These are phyloP conservation scores for Breynia disticha DNA, from an alignment of 441 rosid genomes.

Conservation along the genomic window DNA sequence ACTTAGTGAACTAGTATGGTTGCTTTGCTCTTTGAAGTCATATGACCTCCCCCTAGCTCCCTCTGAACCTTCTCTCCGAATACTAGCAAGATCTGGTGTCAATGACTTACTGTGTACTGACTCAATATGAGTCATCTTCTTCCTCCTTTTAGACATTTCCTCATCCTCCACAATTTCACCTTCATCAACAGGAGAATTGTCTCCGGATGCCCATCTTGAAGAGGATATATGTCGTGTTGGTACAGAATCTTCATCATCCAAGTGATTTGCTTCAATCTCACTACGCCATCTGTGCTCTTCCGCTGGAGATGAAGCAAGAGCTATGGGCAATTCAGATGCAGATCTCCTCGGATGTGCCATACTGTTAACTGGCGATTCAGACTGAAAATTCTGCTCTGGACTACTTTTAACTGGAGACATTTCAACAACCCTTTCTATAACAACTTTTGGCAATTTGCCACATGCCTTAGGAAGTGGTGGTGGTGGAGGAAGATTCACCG, in stretches of 20 bases:
- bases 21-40: slow-evolving; percentile 21
- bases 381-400: slow-evolving; percentile 17
- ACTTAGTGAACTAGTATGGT: slow-evolving; percentile 9
- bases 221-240: slow-evolving; percentile 37
- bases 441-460: slow-evolving; percentile 32
- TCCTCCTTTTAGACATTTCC: slow-evolving; percentile 16
- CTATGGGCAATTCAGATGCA: slow-evolving; percentile 28
- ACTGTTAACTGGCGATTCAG: slow-evolving; percentile 27
- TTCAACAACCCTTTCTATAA: slow-evolving; percentile 29
- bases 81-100: slow-evolving; percentile 41
- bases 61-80: slow-evolving; percentile 23
- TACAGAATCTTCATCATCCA: slow-evolving; percentile 31
- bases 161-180: too few species aligned
- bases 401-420: slow-evolving; percentile 31
- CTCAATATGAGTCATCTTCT: slow-evolving; percentile 20
- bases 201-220: slow-evolving; percentile 66
- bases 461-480: slow-evolving; percentile 46
- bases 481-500: slow-evolving; percentile 45
- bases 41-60: slow-evolving; percentile 17
- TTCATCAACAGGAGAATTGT: slow-evolving; percentile 44
- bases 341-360: slow-evolving; percentile 22
- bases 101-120: slow-evolving; percentile 11
- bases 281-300: slow-evolving; percentile 7
- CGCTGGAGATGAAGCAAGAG: slow-evolving; percentile 6
- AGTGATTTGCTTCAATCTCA: too few species aligned